Evolutionary conservation across 2,329 filamentous ascomycete genomes (phyloP).

Genomic region (Apiospora pterosperma): DNA sequence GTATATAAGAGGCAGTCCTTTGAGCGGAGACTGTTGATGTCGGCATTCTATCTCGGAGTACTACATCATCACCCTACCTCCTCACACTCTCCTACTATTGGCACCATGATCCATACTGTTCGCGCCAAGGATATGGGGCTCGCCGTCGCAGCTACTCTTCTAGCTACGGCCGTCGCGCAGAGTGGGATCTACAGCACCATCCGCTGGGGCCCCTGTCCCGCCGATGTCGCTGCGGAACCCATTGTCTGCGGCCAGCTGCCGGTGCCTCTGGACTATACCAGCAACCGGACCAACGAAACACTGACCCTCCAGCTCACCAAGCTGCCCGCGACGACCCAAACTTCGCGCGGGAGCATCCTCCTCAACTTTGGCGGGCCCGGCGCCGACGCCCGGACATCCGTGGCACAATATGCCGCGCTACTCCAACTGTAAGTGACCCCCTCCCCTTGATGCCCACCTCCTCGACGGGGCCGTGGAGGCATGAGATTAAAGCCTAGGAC

Average conservation of each 20-base stretch:
- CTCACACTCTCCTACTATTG: background rate
- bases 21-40: background rate
- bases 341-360: conserved; percentile 10
- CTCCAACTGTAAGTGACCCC: background rate
- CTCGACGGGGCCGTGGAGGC: too few species aligned
- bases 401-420: background rate
- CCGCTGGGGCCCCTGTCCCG: background rate
- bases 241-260: background rate
- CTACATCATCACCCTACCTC: background rate
- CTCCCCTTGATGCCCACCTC: background rate
- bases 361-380: conserved; percentile 12
- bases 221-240: background rate
- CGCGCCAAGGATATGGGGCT: background rate
- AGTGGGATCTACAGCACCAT: background rate
- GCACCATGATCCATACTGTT: background rate
- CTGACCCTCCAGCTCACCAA: background rate
- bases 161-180: background rate
- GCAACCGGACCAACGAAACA: conserved; percentile 39
- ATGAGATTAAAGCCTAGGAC: background rate
- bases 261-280: conserved; percentile 1
- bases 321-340: conserved; percentile 11
- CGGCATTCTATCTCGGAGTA: background rate
- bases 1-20: background rate
- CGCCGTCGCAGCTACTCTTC: background rate
- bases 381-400: background rate